These are phyloP conservation scores for Wickerhamomyces pijperi DNA, from an alignment of 805 yeast species.

Conservation along the genomic window DNA sequence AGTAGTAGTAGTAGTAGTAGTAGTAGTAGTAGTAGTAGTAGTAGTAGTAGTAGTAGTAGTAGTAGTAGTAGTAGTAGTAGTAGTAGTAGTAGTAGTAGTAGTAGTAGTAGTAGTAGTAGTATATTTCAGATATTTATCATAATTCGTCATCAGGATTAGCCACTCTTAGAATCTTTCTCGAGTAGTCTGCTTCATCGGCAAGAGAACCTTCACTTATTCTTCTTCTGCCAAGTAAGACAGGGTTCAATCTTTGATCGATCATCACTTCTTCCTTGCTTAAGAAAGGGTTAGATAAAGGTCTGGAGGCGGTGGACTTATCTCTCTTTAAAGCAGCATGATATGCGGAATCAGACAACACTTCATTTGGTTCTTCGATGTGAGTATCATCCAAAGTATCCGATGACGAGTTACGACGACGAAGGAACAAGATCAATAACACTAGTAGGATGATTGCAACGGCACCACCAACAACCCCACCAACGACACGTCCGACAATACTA, in stretches of 20 bases:
- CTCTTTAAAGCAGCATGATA: slow-evolving; percentile 48
- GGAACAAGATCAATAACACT: slow-evolving; percentile 27
- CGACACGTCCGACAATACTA: slow-evolving; percentile 41
- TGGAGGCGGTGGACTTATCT: slow-evolving; percentile 21
- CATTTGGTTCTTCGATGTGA: slow-evolving; percentile 21
- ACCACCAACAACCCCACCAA: slow-evolving; percentile 54
- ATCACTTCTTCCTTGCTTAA: slow-evolving; percentile 42
- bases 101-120: too few relatives aligned
- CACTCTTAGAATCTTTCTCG: slow-evolving; percentile 71
- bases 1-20: too few relatives aligned
- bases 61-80: too few relatives aligned
- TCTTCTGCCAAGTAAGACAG: slow-evolving; percentile 72
- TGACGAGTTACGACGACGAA: slow-evolving; percentile 24
- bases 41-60: too few relatives aligned
- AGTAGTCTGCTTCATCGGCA: slow-evolving; percentile 77
- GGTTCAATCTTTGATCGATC: slow-evolving; percentile 59
- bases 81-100: too few relatives aligned
- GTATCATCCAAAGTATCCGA: not conserved
- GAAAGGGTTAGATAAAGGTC: slow-evolving; percentile 46
- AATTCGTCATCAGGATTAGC: slow-evolving; percentile 69
- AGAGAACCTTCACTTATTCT: slow-evolving; percentile 77
- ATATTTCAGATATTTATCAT: not conserved
- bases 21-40: too few relatives aligned
- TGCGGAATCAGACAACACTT: slow-evolving; percentile 43
- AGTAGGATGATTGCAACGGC: slow-evolving; percentile 33